A percentile compares a stretch with the other conserved stretches of the same genome.
Evolutionary conservation across 148 eudicot species (phyloP).

Genomic region (Rhododendron vialii): DNA sequence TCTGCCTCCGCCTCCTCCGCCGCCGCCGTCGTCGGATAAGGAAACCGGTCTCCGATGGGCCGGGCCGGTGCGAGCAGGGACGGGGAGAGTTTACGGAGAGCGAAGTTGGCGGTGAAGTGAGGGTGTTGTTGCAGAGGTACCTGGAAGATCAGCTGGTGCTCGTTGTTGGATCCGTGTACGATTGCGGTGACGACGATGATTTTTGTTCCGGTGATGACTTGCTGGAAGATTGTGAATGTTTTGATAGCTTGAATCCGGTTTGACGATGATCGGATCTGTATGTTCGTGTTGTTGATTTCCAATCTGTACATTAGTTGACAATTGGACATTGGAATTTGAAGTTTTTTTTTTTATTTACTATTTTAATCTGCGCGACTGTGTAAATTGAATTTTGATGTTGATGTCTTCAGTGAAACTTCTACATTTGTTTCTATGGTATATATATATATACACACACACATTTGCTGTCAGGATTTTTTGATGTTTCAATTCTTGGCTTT

Average conservation of each 20-base stretch:
- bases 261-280: not conserved
- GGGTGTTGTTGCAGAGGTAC: constrained; percentile 46
- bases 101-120: constrained; percentile 25
- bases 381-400: not conserved
- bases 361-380: not conserved
- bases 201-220: not conserved
- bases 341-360: not conserved
- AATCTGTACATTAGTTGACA: not conserved
- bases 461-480: not conserved
- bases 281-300: no score
- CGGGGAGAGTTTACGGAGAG: not conserved
- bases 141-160: constrained; percentile 54
- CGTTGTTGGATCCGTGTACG: constrained; percentile 28
- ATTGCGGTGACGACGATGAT: constrained; percentile 22
- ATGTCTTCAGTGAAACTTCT: not conserved
- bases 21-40: not conserved
- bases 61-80: not conserved
- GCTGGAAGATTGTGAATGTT: constrained; percentile 15
- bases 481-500: no score
- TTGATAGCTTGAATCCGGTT: constrained; percentile 7
- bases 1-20: constrained; percentile 31
- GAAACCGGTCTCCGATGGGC: not conserved
- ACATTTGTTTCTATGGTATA: not conserved
- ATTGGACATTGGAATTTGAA: not conserved
- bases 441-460: not conserved